phyloP scores from a whole-genome alignment of 2,329 filamentous ascomycete species.

The Colletotrichum scovillei region DNA sequence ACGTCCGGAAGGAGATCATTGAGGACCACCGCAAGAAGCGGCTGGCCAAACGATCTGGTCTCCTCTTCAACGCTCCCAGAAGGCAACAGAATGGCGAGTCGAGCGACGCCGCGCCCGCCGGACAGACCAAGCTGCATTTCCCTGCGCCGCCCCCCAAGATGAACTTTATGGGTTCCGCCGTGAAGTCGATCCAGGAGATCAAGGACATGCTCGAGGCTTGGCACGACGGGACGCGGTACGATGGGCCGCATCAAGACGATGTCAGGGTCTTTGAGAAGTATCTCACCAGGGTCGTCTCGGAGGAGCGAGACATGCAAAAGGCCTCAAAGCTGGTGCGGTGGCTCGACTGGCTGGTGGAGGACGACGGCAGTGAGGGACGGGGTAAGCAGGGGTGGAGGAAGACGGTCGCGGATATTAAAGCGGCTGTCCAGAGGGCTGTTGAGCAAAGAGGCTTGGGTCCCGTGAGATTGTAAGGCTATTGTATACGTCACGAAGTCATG shows the following conservation, averaged over 20 bases:
- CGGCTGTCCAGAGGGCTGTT: constrained; percentile 66
- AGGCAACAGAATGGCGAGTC: constrained; percentile 38
- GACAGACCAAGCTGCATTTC: constrained; percentile 60
- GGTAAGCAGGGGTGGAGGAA: constrained; percentile 59
- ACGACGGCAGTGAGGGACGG: constrained; percentile 49
- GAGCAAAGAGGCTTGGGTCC: constrained; percentile 65
- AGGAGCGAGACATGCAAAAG: constrained; percentile 85
- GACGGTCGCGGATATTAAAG: constrained; percentile 57
- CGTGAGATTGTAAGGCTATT: constrained; percentile 57
- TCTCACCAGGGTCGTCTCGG: constrained; percentile 74
- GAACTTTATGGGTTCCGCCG: constrained; percentile 55
- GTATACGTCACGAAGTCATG: constrained; percentile 20
- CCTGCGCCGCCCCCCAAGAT: constrained; percentile 57
- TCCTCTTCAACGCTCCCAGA: constrained; percentile 55
- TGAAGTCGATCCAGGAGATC: constrained; percentile 67
- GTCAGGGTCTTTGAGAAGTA: constrained; percentile 80
- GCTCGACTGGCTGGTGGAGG: constrained; percentile 68
- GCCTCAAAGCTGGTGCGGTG: constrained; percentile 77
- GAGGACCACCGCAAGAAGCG: constrained; percentile 76
- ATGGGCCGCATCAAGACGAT: constrained; percentile 85
- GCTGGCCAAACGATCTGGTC: constrained; percentile 66
- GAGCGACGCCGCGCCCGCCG: constrained; percentile 41
- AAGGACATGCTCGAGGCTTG: constrained; percentile 81
- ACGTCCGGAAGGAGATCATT: constrained; percentile 82
- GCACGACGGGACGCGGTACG: constrained; percentile 76